Percentiles rank a stretch among this genome's conserved stretches.
These are phyloP conservation scores for Candida piceae DNA, from an alignment of 805 yeast genomes.

Conservation along the genomic window DNA sequence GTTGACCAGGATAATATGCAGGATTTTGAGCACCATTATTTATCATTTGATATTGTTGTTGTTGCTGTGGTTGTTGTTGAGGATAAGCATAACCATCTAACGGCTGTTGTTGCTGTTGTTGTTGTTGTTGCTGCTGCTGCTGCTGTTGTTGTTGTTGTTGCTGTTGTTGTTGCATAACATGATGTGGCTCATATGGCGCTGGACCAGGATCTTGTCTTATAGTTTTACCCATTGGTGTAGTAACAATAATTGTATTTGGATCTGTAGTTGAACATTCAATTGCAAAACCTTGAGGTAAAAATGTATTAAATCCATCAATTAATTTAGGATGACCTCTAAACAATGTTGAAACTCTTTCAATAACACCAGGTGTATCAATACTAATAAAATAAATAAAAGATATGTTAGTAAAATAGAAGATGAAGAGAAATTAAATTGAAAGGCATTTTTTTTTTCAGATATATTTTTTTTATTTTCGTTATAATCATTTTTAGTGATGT, in stretches of 20 bases:
- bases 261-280: slow-evolving; percentile 93
- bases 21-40: too few species aligned
- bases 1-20: too few species aligned
- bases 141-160: slow-evolving; percentile 6
- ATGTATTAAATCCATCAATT: slow-evolving; percentile 96
- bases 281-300: slow-evolving; percentile 92
- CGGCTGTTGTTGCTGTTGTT: slow-evolving; percentile 17
- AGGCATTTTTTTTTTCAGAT: too few species aligned
- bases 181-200: slow-evolving; percentile 22
- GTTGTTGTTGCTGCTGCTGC: slow-evolving; percentile 7
- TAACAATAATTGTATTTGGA: slow-evolving; percentile 87
- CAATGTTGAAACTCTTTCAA: slow-evolving; percentile 85
- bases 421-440: too few species aligned
- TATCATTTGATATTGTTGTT: too few species aligned
- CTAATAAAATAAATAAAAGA: slow-evolving; percentile 29
- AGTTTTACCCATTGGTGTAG: slow-evolving; percentile 92
- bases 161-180: slow-evolving; percentile 22
- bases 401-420: slow-evolving; percentile 17
- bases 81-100: background rate
- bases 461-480: too few species aligned
- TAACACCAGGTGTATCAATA: slow-evolving; percentile 97
- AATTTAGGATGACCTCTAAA: slow-evolving; percentile 91
- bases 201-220: slow-evolving; percentile 54
- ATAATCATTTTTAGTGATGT: too few species aligned
- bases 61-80: slow-evolving; percentile 5